Evolutionary conservation across 1,284 basidiomycete species (phyloP).

Genomic region (Porogramme epimiltina): DNA sequence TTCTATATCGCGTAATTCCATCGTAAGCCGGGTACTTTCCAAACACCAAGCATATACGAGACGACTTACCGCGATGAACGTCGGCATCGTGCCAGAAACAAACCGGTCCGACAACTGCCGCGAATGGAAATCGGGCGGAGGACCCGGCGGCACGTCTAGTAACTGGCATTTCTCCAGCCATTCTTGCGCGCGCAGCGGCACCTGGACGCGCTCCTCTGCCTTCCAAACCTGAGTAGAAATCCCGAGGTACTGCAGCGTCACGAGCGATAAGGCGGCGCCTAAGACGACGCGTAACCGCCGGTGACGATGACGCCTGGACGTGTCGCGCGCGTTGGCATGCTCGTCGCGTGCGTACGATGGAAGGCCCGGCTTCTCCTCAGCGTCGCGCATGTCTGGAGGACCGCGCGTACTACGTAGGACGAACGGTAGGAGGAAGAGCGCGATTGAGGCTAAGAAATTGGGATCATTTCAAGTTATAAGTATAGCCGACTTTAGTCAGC

Average conservation of each 20-base stretch:
- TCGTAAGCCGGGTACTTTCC: too few relatives aligned
- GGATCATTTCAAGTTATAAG: neutral
- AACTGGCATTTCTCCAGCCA: conserved; percentile 41
- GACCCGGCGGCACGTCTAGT: conserved; percentile 39
- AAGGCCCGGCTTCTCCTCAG: neutral
- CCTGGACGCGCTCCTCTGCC: conserved; percentile 17
- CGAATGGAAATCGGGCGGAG: conserved; percentile 47
- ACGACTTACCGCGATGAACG: conserved; percentile 37
- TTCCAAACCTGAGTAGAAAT: neutral
- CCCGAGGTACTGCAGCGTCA: neutral
- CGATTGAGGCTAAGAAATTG: neutral
- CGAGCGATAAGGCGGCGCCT: neutral
- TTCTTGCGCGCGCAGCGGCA: conserved; percentile 31
- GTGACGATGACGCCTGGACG: neutral
- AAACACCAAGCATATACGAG: neutral
- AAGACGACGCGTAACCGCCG: neutral
- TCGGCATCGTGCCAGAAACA: conserved; percentile 57
- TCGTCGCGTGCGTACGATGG: neutral
- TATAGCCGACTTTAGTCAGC: neutral
- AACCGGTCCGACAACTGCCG: conserved; percentile 68
- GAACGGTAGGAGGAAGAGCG: too few relatives aligned
- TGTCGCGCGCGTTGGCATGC: neutral
- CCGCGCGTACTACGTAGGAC: too few relatives aligned
- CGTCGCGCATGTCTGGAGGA: neutral
- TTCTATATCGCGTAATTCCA: conserved; percentile 52